These are phyloP conservation scores for Ilex aquifolium DNA, from an alignment of 257 asterid species.

Conservation along the genomic window DNA sequence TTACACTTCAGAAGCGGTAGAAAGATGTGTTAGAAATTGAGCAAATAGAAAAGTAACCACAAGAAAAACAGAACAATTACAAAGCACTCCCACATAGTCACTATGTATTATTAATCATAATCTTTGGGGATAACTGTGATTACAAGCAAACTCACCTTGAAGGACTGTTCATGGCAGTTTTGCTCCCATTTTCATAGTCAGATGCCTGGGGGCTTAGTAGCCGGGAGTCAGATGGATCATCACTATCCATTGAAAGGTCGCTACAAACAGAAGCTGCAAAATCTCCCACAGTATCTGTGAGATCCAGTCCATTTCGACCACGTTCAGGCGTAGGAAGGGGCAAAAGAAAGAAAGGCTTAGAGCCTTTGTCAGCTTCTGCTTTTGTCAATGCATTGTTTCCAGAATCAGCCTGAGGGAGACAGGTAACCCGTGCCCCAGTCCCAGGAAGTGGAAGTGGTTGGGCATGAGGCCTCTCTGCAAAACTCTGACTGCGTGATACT, in stretches of 20 bases:
- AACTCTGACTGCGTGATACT: slow-evolving; percentile 31
- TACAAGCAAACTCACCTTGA: slow-evolving; percentile 24
- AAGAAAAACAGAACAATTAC: not conserved
- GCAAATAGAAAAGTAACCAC: not conserved
- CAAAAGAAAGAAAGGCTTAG: slow-evolving; percentile 16
- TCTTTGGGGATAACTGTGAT: not conserved
- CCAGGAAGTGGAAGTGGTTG: slow-evolving; percentile 44
- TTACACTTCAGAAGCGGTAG: not conserved
- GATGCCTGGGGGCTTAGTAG: slow-evolving; percentile 42
- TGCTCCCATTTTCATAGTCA: slow-evolving; percentile 36
- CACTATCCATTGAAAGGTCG: slow-evolving; percentile 43
- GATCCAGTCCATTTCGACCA: slow-evolving; percentile 12
- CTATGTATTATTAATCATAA: not conserved
- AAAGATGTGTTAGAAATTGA: not conserved
- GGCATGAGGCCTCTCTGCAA: slow-evolving; percentile 29
- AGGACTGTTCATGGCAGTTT: slow-evolving; percentile 41
- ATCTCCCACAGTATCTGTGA: slow-evolving; percentile 29
- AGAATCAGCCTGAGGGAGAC: slow-evolving; percentile 13
- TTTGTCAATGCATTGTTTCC: slow-evolving; percentile 23
- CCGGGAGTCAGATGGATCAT: slow-evolving; percentile 33
- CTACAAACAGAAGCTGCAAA: slow-evolving; percentile 29
- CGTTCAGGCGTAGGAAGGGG: slow-evolving; percentile 26
- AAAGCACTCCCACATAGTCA: not conserved
- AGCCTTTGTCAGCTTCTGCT: slow-evolving; percentile 20
- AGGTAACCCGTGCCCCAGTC: slow-evolving; percentile 10